Evolutionary conservation across 495 filamentous ascomycete species (phyloP).

Genomic region (Penicillium robsamsonii): DNA sequence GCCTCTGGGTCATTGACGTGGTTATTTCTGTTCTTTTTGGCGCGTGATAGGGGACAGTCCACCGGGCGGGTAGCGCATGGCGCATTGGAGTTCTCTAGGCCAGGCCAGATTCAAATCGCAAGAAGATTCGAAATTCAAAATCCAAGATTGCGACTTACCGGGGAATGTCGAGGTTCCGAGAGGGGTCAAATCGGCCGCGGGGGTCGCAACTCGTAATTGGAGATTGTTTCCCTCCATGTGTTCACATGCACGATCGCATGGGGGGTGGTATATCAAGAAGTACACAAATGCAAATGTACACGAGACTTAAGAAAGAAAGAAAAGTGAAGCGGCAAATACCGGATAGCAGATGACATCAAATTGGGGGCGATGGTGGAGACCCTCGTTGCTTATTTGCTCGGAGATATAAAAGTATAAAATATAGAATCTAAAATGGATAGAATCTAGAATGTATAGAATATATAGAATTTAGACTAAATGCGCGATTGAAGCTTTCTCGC

Average conservation of each 20-base stretch:
- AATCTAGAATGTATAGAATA: background rate
- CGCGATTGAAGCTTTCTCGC: conserved; percentile 48
- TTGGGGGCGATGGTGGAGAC: conserved; percentile 19
- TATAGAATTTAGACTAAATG: conserved; percentile 12
- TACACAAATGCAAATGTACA: background rate
- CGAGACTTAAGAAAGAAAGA: conserved; percentile 6
- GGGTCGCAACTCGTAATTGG: conserved; percentile 17
- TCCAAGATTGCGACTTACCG: conserved; percentile 17
- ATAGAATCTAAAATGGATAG: too few relatives aligned
- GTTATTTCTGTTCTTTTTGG: background rate
- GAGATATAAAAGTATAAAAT: too few relatives aligned
- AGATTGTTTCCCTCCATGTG: conserved; percentile 20
- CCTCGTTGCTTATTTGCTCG: background rate
- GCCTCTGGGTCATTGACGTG: background rate
- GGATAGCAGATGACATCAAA: conserved; percentile 36
- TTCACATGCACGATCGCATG: conserved; percentile 21
- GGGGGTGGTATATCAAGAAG: background rate
- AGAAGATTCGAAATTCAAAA: background rate
- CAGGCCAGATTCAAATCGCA: background rate
- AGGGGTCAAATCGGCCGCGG: conserved; percentile 17
- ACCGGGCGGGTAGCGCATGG: background rate
- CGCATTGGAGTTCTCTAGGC: conserved; percentile 5
- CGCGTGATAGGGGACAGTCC: conserved; percentile 1
- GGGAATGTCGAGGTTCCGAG: conserved; percentile 22
- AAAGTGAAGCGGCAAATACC: conserved; percentile 25